A percentile compares a stretch with the other conserved stretches of the same genome.
phyloP scores from a whole-genome alignment of 306 rosid genomes.

The Vigna unguiculata region DNA sequence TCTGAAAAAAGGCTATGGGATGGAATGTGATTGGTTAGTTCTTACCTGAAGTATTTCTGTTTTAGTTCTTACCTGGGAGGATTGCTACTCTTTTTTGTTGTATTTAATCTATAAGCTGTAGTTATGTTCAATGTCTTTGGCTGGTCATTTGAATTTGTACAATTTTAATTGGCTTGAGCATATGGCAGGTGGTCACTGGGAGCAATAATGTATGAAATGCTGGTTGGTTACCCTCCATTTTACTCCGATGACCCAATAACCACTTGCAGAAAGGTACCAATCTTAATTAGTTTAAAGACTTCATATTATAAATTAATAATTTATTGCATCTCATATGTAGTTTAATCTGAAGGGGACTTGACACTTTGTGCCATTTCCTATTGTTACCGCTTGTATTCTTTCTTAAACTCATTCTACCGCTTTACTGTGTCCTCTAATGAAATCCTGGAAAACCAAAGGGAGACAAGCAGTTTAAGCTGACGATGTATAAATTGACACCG shows the following conservation, averaged over 20 bases:
- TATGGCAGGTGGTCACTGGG: slow-evolving; percentile 95
- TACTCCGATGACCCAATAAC: slow-evolving; percentile 93
- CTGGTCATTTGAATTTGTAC: slow-evolving; percentile 21
- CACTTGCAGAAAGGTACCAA: slow-evolving; percentile 92
- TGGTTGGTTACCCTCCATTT: slow-evolving; percentile 98
- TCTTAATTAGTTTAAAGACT: slow-evolving; percentile 28
- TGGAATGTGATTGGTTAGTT: slow-evolving; percentile 99
- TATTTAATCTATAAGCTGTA: slow-evolving; percentile 18
- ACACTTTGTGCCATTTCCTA: slow-evolving; percentile 20
- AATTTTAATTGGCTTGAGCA: slow-evolving; percentile 29
- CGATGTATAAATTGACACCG: not conserved
- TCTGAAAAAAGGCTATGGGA: slow-evolving; percentile 97
- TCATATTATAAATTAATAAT: not conserved
- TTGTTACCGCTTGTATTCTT: slow-evolving; percentile 23
- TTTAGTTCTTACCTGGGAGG: slow-evolving; percentile 39
- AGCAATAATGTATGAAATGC: slow-evolving; percentile 99
- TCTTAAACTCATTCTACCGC: slow-evolving; percentile 20
- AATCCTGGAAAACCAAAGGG: not conserved
- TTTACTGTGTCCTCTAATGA: slow-evolving; percentile 12
- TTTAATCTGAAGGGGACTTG: slow-evolving; percentile 14
- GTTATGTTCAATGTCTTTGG: slow-evolving; percentile 26
- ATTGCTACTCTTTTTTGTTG: slow-evolving; percentile 30
- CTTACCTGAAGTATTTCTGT: slow-evolving; percentile 41
- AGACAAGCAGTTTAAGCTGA: slow-evolving; percentile 6
- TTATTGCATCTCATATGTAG: slow-evolving; percentile 36